phyloP scores from a whole-genome alignment of 768 basidiomycete species.

The Agaricus blazei region DNA sequence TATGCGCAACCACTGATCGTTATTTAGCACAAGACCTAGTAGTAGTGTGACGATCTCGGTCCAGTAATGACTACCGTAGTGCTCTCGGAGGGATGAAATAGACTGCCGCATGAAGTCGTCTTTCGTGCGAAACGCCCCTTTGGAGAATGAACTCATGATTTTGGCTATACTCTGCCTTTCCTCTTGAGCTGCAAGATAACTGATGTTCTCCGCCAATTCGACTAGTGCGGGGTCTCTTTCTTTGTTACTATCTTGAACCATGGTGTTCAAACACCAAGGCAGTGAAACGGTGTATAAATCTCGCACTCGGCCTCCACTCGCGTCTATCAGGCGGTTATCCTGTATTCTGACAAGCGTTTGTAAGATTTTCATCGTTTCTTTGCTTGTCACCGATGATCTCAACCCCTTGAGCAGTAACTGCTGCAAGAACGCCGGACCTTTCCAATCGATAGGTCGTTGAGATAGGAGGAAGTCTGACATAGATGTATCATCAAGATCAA shows the following conservation, averaged over 20 bases:
- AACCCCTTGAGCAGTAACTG: slow-evolving; percentile 70
- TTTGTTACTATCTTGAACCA: slow-evolving; percentile 40
- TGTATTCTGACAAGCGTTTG: slow-evolving; percentile 55
- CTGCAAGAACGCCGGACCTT: slow-evolving; percentile 58
- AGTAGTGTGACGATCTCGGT: slow-evolving; percentile 79
- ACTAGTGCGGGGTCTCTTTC: slow-evolving; percentile 51
- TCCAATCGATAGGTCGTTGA: slow-evolving; percentile 71
- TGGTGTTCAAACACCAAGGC: slow-evolving; percentile 86
- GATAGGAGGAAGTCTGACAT: slow-evolving; percentile 65
- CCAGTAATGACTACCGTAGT: slow-evolving; percentile 73
- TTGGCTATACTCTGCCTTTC: slow-evolving; percentile 75
- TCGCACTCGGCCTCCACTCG: slow-evolving; percentile 65
- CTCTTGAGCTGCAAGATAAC: slow-evolving; percentile 64
- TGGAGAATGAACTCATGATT: slow-evolving; percentile 87
- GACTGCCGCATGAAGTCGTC: slow-evolving; percentile 94
- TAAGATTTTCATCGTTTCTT: slow-evolving; percentile 64
- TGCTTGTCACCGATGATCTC: slow-evolving; percentile 68
- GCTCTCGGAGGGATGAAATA: slow-evolving; percentile 78
- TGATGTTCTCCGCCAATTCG: slow-evolving; percentile 70
- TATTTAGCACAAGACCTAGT: slow-evolving; percentile 83
- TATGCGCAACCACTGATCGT: slow-evolving; percentile 73
- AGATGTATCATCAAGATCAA: slow-evolving; percentile 68
- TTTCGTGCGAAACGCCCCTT: slow-evolving; percentile 81
- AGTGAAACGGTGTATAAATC: slow-evolving; percentile 77
- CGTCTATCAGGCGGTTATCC: slow-evolving; percentile 65